Evolutionary conservation across 2,329 filamentous ascomycete genomes (phyloP).

Genomic region (Truncatella angustata): DNA sequence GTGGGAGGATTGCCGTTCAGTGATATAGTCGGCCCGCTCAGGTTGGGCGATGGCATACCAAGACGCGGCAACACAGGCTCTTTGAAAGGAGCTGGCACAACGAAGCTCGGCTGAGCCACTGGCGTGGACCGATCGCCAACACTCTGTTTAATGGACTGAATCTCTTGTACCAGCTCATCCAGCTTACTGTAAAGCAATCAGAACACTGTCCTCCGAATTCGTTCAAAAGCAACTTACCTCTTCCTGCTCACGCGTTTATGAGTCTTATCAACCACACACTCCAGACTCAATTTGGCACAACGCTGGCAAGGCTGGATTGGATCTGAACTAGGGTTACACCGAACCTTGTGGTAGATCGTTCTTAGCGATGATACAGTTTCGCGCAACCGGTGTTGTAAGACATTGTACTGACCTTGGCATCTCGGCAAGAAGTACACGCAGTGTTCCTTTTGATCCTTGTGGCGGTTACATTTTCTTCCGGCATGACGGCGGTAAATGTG

Average conservation of each 20-base stretch:
- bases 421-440: conserved; percentile 31
- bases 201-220: neutral
- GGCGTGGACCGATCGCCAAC: conserved; percentile 30
- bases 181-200: conserved; percentile 43
- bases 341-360: conserved; percentile 23
- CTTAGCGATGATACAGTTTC: neutral
- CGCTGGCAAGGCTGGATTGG: conserved; percentile 27
- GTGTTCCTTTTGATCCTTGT: conserved; percentile 30
- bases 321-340: conserved; percentile 28
- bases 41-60: conserved; percentile 14
- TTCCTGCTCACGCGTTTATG: conserved; percentile 30
- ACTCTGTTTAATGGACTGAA: conserved; percentile 53
- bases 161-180: conserved; percentile 52
- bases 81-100: conserved; percentile 13
- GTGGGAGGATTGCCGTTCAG: conserved; percentile 17
- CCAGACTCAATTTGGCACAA: conserved; percentile 26
- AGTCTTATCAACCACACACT: conserved; percentile 29
- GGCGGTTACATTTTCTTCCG: neutral
- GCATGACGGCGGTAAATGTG: neutral
- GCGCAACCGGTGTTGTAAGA: neutral
- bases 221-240: conserved; percentile 19
- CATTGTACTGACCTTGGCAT: conserved; percentile 26
- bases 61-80: conserved; percentile 16
- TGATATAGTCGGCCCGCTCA: conserved; percentile 8
- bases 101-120: neutral